phyloP scores from a whole-genome alignment of 768 basidiomycete species.

The Pleurotus tuber-regium region DNA sequence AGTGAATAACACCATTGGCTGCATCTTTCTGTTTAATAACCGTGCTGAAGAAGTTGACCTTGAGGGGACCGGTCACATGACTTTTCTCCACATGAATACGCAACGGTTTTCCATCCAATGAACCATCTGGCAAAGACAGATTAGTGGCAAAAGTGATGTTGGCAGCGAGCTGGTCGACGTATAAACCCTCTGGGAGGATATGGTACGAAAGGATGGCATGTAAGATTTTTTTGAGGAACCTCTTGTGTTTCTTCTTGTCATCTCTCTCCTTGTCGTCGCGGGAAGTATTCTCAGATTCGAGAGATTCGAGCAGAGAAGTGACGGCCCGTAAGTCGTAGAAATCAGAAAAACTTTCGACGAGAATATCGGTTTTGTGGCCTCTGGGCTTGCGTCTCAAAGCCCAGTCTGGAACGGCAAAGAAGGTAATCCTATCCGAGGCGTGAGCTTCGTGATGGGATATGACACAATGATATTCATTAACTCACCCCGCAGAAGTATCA shows the following conservation, averaged over 20 bases:
- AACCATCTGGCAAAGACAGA: slow-evolving; percentile 35
- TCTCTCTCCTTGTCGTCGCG: slow-evolving; percentile 38
- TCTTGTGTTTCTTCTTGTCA: slow-evolving; percentile 48
- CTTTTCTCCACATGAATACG: slow-evolving; percentile 39
- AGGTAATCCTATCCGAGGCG: slow-evolving; percentile 39
- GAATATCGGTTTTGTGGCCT: slow-evolving; percentile 12
- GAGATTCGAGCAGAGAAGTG: slow-evolving; percentile 30
- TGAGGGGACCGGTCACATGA: slow-evolving; percentile 22
- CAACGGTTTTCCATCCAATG: slow-evolving; percentile 41
- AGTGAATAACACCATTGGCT: slow-evolving; percentile 38
- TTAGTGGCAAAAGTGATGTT: slow-evolving; percentile 55
- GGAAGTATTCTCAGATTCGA: slow-evolving; percentile 29
- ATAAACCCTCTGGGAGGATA: slow-evolving; percentile 40
- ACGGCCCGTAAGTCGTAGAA: slow-evolving; percentile 24
- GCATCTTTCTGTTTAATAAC: slow-evolving; percentile 22
- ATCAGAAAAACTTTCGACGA: slow-evolving; percentile 10
- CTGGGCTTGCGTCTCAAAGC: slow-evolving; percentile 30
- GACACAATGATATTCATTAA: background rate
- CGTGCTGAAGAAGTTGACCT: slow-evolving; percentile 49
- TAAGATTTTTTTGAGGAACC: slow-evolving; percentile 54
- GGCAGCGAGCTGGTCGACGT: slow-evolving; percentile 37
- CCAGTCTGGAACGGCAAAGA: slow-evolving; percentile 50
- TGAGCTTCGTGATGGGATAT: background rate
- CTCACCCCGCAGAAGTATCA: slow-evolving; percentile 35
- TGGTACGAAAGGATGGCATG: slow-evolving; percentile 57